Base-by-base conservation (phyloP, 2,329 filamentous ascomycete genomes). In the Daldinia eschscholtzii region DNA sequence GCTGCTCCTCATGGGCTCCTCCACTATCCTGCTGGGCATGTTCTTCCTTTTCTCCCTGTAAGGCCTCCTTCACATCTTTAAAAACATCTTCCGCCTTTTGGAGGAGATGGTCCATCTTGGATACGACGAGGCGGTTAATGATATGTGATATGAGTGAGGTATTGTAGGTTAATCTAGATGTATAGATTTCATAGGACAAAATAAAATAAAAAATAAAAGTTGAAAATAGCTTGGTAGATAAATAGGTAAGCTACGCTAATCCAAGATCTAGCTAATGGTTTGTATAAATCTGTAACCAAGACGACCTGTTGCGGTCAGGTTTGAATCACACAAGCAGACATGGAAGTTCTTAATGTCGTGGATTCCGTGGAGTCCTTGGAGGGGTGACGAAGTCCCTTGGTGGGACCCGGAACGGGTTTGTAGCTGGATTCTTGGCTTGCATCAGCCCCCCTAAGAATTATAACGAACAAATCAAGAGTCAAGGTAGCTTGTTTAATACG, bases 41-140 rank as follows among this genome's bases (percentile, higher is more conserved):
- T 3, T 60, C 46, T 26, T 72, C 56, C 63, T 64, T 41, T 1
- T 62, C 58, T 3, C 65, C 46, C n/a, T 65, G 50, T 30, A 82
- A 75, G 62, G 79, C 72, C 44, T 81, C 79, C 50, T 83, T 80
- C 61, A 85, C 71, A 67, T 79, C 73, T 70, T 83, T 81, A 63
- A 83, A 72, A 73, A 77, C 80, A 46, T 79, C 74, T 71, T 83
- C 83, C 61, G 84, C 79, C 74, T 85, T 83, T 62, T 80, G 80
- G 66, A 85, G 80, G 70, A 87, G 70, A 61, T 79, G 70, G 64
- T 80, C 79, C 82, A 83, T 83, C 59, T 62, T 75, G 65, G 55
- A 52, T 37, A 23, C 13, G 18, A 39, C 42, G 55, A 53, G 28
- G 35, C 26, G 15, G 48, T 65, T n/a, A 33, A 10, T 23, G 23